Base-by-base conservation (phyloP, 805 yeast species). In the Candida yuanshanica region DNA sequence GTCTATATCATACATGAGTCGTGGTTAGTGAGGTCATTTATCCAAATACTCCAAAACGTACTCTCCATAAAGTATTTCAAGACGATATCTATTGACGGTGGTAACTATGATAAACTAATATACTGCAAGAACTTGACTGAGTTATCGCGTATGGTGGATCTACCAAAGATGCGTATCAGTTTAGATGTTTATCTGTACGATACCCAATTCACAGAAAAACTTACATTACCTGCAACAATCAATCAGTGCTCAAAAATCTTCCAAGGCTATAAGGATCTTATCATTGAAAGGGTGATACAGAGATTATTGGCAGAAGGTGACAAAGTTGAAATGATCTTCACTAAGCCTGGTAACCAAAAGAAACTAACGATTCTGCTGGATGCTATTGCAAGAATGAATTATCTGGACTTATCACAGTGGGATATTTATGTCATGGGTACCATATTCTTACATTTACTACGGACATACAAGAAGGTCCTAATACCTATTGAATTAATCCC, bases 1-100 rank as follows among this genome's bases (percentile, higher is more conserved):
- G 68, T 88, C 3, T 83, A 81, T 48, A 74, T 90, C 23, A 95
- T 91, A 3, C 97, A 91, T 62, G 96, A 90, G 50, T 82, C 84
- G 36, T 89, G 96, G 93, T 75, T 90, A 63, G 75, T 87, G 21
- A 77, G 88, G 51, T 81, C 95, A 0, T 73, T 87, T 27, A 75
- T 83, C 13, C 89, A 84, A 40, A 72, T 88, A 20, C 65, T 86
- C 44, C 70, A 79, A 42, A 83, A 81, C 53, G 79, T 84, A 2
- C 64, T 78, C 41, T 68, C 71, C 40, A 62, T 73, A 41, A 78
- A 77, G 47, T 66, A 70, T 21, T 51, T 69, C 38, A 56, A 58
- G 55, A 36, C 44, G 48, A 55, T 55, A 20, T 37, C 38, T 22
- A 37, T 24, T 20, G 44, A 37, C 40, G 42, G 44, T 24, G 41